Conservation (phyloP, 75 land plant genomes). For the Picea glauca region DNA sequence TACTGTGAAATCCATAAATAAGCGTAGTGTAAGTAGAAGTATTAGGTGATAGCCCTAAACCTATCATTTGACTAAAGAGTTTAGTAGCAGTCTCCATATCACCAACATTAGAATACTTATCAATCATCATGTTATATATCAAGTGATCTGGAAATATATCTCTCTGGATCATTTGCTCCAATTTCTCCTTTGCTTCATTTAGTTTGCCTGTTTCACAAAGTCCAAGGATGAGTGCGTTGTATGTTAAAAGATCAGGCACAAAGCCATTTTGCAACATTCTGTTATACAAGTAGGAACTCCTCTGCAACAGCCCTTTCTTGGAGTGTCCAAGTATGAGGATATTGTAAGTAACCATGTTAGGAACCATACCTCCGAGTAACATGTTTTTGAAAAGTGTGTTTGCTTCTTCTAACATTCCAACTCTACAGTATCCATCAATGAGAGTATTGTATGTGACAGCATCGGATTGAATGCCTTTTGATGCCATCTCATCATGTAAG, state of each 20-base stretch:
- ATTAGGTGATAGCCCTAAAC: slow-evolving; percentile 27
- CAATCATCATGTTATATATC: slow-evolving; percentile 38
- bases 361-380: slow-evolving; percentile 22
- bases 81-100: slow-evolving; percentile 19
- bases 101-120: slow-evolving; percentile 16
- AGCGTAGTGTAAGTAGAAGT: slow-evolving; percentile 25
- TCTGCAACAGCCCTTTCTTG: slow-evolving; percentile 16
- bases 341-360: slow-evolving; percentile 60
- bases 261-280: slow-evolving; percentile 26
- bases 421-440: slow-evolving; percentile 49
- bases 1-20: slow-evolving; percentile 31
- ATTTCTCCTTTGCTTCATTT: slow-evolving; percentile 33
- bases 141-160: slow-evolving; percentile 30
- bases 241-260: slow-evolving; percentile 37
- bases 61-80: slow-evolving; percentile 30
- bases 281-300: slow-evolving; percentile 24
- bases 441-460: slow-evolving; percentile 29
- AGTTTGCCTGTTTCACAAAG: slow-evolving; percentile 37
- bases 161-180: slow-evolving; percentile 28
- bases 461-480: slow-evolving; percentile 38
- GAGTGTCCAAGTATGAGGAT: slow-evolving; percentile 51
- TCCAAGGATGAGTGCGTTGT: slow-evolving; percentile 45
- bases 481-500: slow-evolving; percentile 44
- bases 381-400: slow-evolving; percentile 27
- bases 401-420: slow-evolving; percentile 29